Conservation (phyloP, 2,329 filamentous ascomycete species). For the Penicillium italicum region DNA sequence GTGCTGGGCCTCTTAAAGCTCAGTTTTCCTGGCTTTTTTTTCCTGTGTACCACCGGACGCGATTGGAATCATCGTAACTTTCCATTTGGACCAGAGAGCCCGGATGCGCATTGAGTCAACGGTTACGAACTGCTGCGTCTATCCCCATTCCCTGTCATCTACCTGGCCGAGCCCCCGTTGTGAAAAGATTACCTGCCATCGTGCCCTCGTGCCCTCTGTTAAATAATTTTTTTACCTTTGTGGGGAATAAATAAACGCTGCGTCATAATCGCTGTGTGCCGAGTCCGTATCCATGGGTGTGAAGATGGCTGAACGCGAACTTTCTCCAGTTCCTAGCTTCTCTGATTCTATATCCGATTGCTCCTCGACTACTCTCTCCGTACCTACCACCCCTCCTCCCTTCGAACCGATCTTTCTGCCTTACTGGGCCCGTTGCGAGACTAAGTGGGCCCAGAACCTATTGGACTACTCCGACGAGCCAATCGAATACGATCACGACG, state of each 20-base stretch:
- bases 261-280: not conserved
- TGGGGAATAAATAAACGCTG: slow-evolving; percentile 3
- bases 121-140: slow-evolving; percentile 1
- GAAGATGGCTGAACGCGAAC: slow-evolving; percentile 29
- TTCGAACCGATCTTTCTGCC: slow-evolving; percentile 31
- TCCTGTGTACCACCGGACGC: slow-evolving; percentile 15
- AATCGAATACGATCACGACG: slow-evolving; percentile 44
- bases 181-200: slow-evolving; percentile 12
- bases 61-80: slow-evolving; percentile 19
- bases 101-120: not conserved
- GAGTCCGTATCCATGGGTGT: slow-evolving; percentile 17
- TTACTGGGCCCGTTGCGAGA: slow-evolving; percentile 39
- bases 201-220: too few species aligned
- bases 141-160: slow-evolving; percentile 1
- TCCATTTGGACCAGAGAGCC: slow-evolving; percentile 8
- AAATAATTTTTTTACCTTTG: not conserved
- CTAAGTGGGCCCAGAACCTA: slow-evolving; percentile 40
- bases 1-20: slow-evolving; percentile 9
- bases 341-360: slow-evolving; percentile 12
- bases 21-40: slow-evolving; percentile 3
- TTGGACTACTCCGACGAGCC: slow-evolving; percentile 40
- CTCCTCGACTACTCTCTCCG: slow-evolving; percentile 4
- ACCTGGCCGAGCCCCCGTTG: slow-evolving; percentile 3
- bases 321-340: slow-evolving; percentile 20
- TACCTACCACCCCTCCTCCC: not conserved